These are phyloP conservation scores for Castanea crenata DNA, from an alignment of 306 rosid species.

Conservation along the genomic window DNA sequence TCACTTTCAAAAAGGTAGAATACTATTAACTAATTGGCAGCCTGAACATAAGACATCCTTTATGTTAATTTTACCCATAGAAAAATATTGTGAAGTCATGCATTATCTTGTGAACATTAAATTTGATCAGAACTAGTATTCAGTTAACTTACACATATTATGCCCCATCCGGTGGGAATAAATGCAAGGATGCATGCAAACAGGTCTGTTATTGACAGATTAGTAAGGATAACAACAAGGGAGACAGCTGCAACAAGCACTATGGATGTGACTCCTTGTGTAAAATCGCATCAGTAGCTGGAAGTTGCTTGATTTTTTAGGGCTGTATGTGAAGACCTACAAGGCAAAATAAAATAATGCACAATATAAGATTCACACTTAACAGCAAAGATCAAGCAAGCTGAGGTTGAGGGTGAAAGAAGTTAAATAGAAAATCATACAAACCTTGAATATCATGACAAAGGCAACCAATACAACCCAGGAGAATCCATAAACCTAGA, in stretches of 20 bases:
- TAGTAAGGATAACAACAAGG: conserved; percentile 64
- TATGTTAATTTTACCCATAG: too few species aligned
- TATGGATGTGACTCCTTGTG: conserved; percentile 72
- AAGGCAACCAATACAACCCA: conserved; percentile 76
- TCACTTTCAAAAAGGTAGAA: background rate
- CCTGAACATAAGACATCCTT: too few species aligned
- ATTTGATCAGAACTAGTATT: background rate
- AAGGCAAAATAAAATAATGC: conserved; percentile 16
- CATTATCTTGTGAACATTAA: background rate
- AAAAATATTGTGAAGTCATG: too few species aligned
- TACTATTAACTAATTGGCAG: background rate
- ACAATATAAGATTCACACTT: background rate
- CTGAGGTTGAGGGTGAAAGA: background rate
- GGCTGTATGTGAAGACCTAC: conserved; percentile 86
- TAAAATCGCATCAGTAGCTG: conserved; percentile 75
- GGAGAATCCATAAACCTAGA: conserved; percentile 87
- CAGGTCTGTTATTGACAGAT: conserved; percentile 66
- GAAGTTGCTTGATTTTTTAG: conserved; percentile 62
- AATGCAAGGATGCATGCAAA: conserved; percentile 81
- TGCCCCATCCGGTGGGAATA: conserved; percentile 91
- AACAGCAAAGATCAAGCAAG: background rate
- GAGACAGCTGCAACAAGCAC: conserved; percentile 64
- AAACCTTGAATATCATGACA: conserved; percentile 86
- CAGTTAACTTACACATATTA: conserved; percentile 70
- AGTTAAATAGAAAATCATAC: conserved; percentile 19